These are phyloP conservation scores for Borovskyia barvae DNA, from an alignment of 208 protist species.

Conservation along the genomic window DNA sequence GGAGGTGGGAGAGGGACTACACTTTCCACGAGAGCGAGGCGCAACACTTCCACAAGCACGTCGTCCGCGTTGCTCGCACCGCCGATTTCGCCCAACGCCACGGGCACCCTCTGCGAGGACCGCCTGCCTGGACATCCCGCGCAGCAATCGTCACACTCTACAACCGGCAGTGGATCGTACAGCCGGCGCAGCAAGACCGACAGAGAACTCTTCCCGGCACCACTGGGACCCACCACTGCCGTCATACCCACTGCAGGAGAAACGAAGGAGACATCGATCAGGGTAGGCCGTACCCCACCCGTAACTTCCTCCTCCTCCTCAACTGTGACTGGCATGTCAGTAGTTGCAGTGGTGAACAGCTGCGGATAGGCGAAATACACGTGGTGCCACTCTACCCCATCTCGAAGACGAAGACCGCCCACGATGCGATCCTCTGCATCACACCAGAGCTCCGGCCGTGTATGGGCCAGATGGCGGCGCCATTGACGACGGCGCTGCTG, in stretches of 20 bases:
- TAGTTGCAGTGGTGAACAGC: constrained; percentile 8
- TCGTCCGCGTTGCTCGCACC: constrained; percentile 1
- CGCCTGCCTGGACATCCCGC: not conserved
- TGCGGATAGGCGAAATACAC: constrained; percentile 75
- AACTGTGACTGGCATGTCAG: too few species aligned
- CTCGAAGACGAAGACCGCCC: constrained; percentile 38
- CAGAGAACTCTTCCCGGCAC: constrained; percentile 82
- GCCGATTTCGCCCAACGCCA: constrained; percentile 1
- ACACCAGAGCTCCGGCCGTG: constrained; percentile 21
- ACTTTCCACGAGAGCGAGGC: constrained; percentile 28
- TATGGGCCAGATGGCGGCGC: constrained; percentile 4
- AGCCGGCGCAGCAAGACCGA: constrained; percentile 62
- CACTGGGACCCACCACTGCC: constrained; percentile 69
- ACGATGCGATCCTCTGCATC: constrained; percentile 41
- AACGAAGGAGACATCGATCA: constrained; percentile 16
- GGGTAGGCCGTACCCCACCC: constrained; percentile 6
- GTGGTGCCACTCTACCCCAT: constrained; percentile 41
- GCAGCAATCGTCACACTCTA: not conserved
- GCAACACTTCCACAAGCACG: constrained; percentile 23
- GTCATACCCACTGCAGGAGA: constrained; percentile 44
- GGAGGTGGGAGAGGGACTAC: not conserved
- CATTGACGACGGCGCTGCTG: constrained; percentile 20
- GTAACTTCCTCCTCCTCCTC: not conserved
- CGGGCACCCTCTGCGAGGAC: not conserved
- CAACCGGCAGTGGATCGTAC: constrained; percentile 57